phyloP scores from a whole-genome alignment of 306 rosid genomes.

The Inga leiocalycina region DNA sequence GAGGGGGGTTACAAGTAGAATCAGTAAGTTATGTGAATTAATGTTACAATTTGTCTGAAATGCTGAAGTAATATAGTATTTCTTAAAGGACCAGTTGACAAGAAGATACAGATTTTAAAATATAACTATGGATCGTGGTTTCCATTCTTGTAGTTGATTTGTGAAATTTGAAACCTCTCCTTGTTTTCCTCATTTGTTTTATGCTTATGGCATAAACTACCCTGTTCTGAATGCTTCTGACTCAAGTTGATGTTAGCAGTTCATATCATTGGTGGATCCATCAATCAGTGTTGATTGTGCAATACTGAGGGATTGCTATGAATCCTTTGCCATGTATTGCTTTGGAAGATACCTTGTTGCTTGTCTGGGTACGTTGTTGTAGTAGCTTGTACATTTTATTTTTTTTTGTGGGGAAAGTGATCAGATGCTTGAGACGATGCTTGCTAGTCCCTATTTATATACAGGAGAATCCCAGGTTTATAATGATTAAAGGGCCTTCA shows the following conservation, averaged over 20 bases:
- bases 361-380: slow-evolving; percentile 66
- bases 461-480: background rate
- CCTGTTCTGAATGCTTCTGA: slow-evolving; percentile 26
- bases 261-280: slow-evolving; percentile 82
- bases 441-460: background rate
- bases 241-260: slow-evolving; percentile 47
- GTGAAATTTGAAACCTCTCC: background rate
- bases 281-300: slow-evolving; percentile 80
- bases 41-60: background rate
- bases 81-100: background rate
- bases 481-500: background rate
- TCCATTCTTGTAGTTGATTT: background rate
- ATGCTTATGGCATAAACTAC: background rate
- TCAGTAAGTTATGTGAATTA: slow-evolving; percentile 61
- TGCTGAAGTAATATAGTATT: background rate
- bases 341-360: slow-evolving; percentile 98
- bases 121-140: background rate
- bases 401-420: background rate
- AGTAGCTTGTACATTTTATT: background rate
- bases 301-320: slow-evolving; percentile 94
- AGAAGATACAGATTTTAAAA: background rate
- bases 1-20: no score
- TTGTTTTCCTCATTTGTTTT: background rate
- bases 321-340: slow-evolving; percentile 99
- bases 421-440: background rate